phyloP scores from a whole-genome alignment of 345 rosid genomes.

The Eucalyptus albens region DNA sequence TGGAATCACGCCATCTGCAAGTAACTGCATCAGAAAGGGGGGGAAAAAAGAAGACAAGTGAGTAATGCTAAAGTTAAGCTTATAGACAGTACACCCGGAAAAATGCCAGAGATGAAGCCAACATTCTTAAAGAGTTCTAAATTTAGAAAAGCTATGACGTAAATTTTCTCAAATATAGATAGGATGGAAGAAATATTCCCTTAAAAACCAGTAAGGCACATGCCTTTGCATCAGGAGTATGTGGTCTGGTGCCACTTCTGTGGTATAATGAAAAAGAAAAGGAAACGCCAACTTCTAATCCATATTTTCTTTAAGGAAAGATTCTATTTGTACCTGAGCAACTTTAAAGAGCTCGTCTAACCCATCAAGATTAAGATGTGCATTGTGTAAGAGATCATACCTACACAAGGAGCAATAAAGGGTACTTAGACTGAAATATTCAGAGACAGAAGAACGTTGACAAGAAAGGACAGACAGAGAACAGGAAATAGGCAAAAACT shows the following conservation, averaged over 20 bases:
- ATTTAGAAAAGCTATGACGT: neutral
- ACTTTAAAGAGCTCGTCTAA: constrained; percentile 88
- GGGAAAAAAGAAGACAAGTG: neutral
- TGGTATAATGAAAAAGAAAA: neutral
- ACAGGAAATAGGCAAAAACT: neutral
- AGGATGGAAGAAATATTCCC: neutral
- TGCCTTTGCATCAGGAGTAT: neutral
- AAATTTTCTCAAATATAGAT: neutral
- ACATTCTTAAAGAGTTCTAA: neutral
- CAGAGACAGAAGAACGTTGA: neutral
- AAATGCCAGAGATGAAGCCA: neutral
- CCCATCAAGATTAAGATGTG: constrained; percentile 85
- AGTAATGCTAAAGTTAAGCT: neutral
- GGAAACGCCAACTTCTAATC: neutral
- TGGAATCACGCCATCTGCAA: constrained; percentile 99
- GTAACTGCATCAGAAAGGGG: constrained; percentile 37
- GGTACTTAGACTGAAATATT: neutral
- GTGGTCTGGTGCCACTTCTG: neutral
- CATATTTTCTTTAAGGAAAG: neutral
- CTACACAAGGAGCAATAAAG: constrained; percentile 17
- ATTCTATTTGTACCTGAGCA: constrained; percentile 58
- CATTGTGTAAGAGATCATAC: constrained; percentile 95
- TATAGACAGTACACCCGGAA: neutral
- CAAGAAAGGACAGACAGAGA: neutral
- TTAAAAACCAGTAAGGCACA: neutral